Conservation (phyloP, 1,284 basidiomycete species). For the Austroboletus olivaceoglutinosus region DNA sequence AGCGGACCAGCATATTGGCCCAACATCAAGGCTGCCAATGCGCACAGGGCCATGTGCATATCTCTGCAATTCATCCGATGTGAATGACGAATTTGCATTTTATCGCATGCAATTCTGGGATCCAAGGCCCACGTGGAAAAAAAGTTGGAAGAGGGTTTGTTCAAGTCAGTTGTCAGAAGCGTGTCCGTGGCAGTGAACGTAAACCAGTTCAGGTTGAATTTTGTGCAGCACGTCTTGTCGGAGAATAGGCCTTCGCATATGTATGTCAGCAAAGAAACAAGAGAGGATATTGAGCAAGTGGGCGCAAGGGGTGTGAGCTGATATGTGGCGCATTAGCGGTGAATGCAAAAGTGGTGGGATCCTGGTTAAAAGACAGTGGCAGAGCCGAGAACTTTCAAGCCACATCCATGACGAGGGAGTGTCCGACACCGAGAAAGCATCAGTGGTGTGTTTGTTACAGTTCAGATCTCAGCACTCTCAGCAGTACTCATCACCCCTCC, state of each 20-base stretch:
- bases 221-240: slow-evolving; percentile 11
- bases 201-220: slow-evolving; percentile 31
- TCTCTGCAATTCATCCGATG: slow-evolving; percentile 97
- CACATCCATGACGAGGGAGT: slow-evolving; percentile 10
- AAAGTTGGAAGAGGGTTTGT: slow-evolving; percentile 36
- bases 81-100: slow-evolving; percentile 88
- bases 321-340: background rate
- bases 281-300: slow-evolving; percentile 32
- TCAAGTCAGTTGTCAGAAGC: slow-evolving; percentile 26
- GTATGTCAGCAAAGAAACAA: slow-evolving; percentile 30
- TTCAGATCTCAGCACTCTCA: too few relatives aligned
- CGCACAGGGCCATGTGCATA: slow-evolving; percentile 89
- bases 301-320: slow-evolving; percentile 11
- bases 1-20: slow-evolving; percentile 93
- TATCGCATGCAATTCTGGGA: slow-evolving; percentile 38
- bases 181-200: slow-evolving; percentile 14
- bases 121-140: slow-evolving; percentile 43
- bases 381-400: slow-evolving; percentile 14
- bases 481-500: too few relatives aligned
- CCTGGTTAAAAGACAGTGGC: slow-evolving; percentile 15
- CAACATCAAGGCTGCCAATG: slow-evolving; percentile 70
- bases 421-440: slow-evolving; percentile 17
- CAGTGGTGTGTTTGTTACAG: too few relatives aligned
- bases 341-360: background rate
- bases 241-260: slow-evolving; percentile 27